Evolutionary conservation across 2,329 filamentous ascomycete species (phyloP), one percentile per base, ranked within the genome.

Genomic region (Periconia macrospinosa): DNA sequence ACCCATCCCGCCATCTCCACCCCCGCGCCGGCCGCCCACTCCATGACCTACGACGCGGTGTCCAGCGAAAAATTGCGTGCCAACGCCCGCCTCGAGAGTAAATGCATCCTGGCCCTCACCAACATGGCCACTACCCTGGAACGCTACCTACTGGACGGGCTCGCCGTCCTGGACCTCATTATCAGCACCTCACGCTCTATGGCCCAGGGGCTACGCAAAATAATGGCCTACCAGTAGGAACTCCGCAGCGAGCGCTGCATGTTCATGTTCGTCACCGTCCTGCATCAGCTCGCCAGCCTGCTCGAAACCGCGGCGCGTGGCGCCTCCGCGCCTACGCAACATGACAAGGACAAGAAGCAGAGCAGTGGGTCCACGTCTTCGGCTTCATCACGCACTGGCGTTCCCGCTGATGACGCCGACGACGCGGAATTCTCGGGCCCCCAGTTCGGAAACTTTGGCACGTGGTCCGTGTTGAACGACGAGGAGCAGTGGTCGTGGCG

Each of bases 111-210:
- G 7, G 48, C 42, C 6, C 52, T 44, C 30, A 49, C 47, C 37
- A 45, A 59, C 13, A 56, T 59, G 9, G 47, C 46, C 18, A 54
- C 18, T 15, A 43, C 50, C 5, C 43, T 59, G 5, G 56, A 59
- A 27, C 51, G 45, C 43, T 59, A 55, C 46, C 50, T 55, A 15
- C 41, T 59, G 1, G 44, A 51, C 15, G 46, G 56, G 11, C 46
- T 59, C 9, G 52, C 52, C 27, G 48, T 49, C 1, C 40, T 56
- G 18, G 40, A 49, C 14, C 47, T 59, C 43, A 42, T 56, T 6
- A 15, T 59, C 6, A 45, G 51, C 14, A 53, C 51, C 11, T 48
- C 54, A 11, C 41, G 47, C n/a, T 41, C 30, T 20, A 11, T 30
- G 7, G 15, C 33, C 17, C 19, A 42, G 7, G 23, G 41, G 8